Base-by-base conservation (phyloP, 495 filamentous ascomycete species). In the Hamigera avellanea region DNA sequence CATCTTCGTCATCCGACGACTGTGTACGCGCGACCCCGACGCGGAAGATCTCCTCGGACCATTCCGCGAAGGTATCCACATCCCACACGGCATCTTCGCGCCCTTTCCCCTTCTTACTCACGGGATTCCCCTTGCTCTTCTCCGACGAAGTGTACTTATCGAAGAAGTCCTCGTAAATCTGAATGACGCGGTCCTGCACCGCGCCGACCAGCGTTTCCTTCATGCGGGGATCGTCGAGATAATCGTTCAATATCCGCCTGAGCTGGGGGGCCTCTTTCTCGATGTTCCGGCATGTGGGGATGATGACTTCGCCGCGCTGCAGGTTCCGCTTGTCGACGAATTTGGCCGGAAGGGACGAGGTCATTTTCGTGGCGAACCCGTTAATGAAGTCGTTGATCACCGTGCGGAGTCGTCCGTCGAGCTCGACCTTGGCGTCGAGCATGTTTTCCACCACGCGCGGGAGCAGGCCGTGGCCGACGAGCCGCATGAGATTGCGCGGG, bases 331-430 rank as follows among this genome's bases (percentile, higher is more conserved):
- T 56, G 41, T 64, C 62, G 25, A 61, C 49, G 39, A 67, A 63
- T 30, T 64, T 64, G 2, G 54, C 42, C 2, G 62, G 56, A 3
- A 77, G 53, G 0, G 69, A 58, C 17, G 61, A 57, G 1, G 71
- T 77, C 66, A 79, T 80, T 27, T 66, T 58, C 7, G 52, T 52
- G 2, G 73, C 70, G 41, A 72, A 72, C 14, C 55, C 57, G 39
- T 72, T 75, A 19, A 83, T 85, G 44, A 91, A 88, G 15, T 83
- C 80, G 33, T 79, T 81, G 45, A 94, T 91, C 10, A 79, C 76
- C 14, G 78, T 79, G 28, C 86, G 61, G 13, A 94, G 65, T 18
- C 81, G 62, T 13, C 79, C 81, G 42, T 94, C 86, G 2, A 94
- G 61, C 56, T 89, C 85, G 34, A 82, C 81, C 51, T 81, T 80